Evolutionary conservation across 1,139 yeast species (phyloP).

Genomic region (Hyphopichia burtonii): DNA sequence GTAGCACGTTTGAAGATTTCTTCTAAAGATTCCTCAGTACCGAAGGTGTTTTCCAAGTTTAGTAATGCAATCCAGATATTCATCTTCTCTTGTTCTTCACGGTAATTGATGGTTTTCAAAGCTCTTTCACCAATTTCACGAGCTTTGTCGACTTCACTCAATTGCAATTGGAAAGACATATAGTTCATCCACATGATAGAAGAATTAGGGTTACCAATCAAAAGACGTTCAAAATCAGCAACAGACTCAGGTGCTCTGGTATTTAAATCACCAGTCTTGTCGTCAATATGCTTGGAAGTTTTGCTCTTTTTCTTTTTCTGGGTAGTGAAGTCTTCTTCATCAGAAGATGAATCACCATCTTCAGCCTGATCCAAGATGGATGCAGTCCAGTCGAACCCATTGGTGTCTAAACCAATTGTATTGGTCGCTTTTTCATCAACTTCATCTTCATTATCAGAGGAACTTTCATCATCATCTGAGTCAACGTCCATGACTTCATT

Average conservation of each 20-base stretch:
- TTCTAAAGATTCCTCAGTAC: conserved; percentile 77
- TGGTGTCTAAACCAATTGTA: conserved; percentile 64
- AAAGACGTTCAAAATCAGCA: conserved; percentile 84
- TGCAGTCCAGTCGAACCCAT: conserved; percentile 94
- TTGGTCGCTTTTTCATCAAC: conserved; percentile 14
- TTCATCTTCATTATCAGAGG: conserved; percentile 19
- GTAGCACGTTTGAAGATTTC: conserved; percentile 79
- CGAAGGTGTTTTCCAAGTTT: conserved; percentile 92
- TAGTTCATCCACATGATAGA: conserved; percentile 96
- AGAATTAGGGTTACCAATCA: conserved; percentile 90
- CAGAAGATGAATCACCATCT: conserved; percentile 51
- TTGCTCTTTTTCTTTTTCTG: conserved; percentile 44
- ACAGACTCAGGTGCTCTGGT: conserved; percentile 89
- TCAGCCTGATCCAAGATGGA: conserved; percentile 79
- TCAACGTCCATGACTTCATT: conserved; percentile 17
- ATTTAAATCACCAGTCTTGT: conserved; percentile 79
- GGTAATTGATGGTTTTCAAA: conserved; percentile 79
- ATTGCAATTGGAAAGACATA: conserved; percentile 95
- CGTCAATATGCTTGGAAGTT: conserved; percentile 54
- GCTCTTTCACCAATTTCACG: conserved; percentile 93
- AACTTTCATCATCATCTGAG: conserved; percentile 18
- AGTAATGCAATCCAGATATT: conserved; percentile 95
- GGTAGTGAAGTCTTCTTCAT: conserved; percentile 55
- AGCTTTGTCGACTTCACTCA: conserved; percentile 92
- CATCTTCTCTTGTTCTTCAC: conserved; percentile 91